phyloP scores from a whole-genome alignment of 2,329 filamentous ascomycete species.

The Botryosphaeria agaves region DNA sequence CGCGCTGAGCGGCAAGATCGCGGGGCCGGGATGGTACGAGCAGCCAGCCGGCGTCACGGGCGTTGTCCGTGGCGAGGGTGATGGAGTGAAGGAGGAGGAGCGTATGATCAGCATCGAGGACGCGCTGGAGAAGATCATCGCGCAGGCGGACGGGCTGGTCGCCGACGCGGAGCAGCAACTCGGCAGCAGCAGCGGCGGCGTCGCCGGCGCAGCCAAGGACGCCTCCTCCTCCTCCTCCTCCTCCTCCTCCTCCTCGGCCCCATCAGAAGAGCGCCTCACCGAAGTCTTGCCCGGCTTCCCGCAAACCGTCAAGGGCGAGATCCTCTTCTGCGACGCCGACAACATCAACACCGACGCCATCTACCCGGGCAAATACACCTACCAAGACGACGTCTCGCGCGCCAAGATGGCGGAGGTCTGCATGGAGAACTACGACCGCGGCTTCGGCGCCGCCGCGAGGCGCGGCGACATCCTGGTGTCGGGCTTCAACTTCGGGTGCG shows the following conservation, averaged over 20 bases:
- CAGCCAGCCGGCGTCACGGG: slow-evolving; percentile 50
- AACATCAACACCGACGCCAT: slow-evolving; percentile 89
- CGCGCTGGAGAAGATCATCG: slow-evolving; percentile 53
- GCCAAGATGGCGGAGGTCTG: slow-evolving; percentile 77
- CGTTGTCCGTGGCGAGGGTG: slow-evolving; percentile 54
- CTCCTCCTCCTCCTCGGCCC: slow-evolving; percentile 13
- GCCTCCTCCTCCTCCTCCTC: slow-evolving; percentile 14
- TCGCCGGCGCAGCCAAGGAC: slow-evolving; percentile 18
- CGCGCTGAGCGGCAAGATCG: slow-evolving; percentile 55
- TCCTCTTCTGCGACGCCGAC: slow-evolving; percentile 70
- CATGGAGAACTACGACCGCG: slow-evolving; percentile 83
- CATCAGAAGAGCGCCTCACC: slow-evolving; percentile 30
- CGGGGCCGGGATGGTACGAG: slow-evolving; percentile 64
- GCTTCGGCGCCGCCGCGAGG: slow-evolving; percentile 46
- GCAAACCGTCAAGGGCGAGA: slow-evolving; percentile 65
- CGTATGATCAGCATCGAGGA: slow-evolving; percentile 50
- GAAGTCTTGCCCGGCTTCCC: slow-evolving; percentile 78
- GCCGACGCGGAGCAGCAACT: slow-evolving; percentile 34
- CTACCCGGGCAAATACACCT: slow-evolving; percentile 83
- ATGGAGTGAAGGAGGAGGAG: slow-evolving; percentile 44
- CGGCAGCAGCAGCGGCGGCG: too few relatives aligned
- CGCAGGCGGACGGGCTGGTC: slow-evolving; percentile 48
- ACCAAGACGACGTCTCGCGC: slow-evolving; percentile 63
- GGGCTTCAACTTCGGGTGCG: slow-evolving; percentile 81
- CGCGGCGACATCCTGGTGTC: slow-evolving; percentile 66